These are phyloP conservation scores for Leccinellum rugosiceps DNA, from an alignment of 768 basidiomycete species.

Conservation along the genomic window DNA sequence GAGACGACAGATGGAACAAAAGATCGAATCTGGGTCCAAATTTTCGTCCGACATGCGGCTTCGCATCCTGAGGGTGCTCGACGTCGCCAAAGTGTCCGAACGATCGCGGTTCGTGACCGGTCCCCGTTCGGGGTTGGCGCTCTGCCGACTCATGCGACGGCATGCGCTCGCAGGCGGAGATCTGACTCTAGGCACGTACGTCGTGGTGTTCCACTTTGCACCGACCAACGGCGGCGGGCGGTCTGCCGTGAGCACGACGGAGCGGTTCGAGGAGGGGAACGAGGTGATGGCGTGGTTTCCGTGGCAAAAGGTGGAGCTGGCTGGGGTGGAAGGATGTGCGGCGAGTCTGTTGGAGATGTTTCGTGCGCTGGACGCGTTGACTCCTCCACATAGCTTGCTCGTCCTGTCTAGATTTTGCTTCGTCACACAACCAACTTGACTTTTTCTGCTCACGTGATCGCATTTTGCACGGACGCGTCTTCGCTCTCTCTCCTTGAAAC, in stretches of 20 bases:
- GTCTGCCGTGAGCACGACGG: slow-evolving; percentile 32
- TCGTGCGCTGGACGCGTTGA: slow-evolving; percentile 25
- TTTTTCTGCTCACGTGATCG: slow-evolving; percentile 22
- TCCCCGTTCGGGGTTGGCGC: slow-evolving; percentile 38
- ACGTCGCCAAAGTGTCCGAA: slow-evolving; percentile 28
- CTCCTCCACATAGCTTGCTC: slow-evolving; percentile 28
- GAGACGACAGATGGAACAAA: slow-evolving; percentile 48
- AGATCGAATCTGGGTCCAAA: slow-evolving; percentile 26
- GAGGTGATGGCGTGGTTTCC: slow-evolving; percentile 49
- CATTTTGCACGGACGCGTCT: not conserved
- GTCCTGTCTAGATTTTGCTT: slow-evolving; percentile 30
- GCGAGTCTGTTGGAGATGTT: slow-evolving; percentile 16
- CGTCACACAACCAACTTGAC: slow-evolving; percentile 3
- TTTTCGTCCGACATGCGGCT: slow-evolving; percentile 41
- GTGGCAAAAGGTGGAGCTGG: slow-evolving; percentile 42
- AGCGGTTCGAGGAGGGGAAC: slow-evolving; percentile 38
- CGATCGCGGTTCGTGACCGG: slow-evolving; percentile 26
- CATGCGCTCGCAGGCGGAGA: slow-evolving; percentile 16
- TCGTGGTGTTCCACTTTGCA: slow-evolving; percentile 39
- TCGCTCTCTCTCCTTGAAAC: not conserved
- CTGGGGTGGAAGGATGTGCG: slow-evolving; percentile 9
- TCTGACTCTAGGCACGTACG: slow-evolving; percentile 27
- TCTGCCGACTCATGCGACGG: slow-evolving; percentile 36
- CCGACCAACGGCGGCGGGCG: slow-evolving; percentile 20
- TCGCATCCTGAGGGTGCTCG: slow-evolving; percentile 42